Evolutionary conservation across 2,329 filamentous ascomycete species (phyloP).

Genomic region (Colletotrichum caudatum): DNA sequence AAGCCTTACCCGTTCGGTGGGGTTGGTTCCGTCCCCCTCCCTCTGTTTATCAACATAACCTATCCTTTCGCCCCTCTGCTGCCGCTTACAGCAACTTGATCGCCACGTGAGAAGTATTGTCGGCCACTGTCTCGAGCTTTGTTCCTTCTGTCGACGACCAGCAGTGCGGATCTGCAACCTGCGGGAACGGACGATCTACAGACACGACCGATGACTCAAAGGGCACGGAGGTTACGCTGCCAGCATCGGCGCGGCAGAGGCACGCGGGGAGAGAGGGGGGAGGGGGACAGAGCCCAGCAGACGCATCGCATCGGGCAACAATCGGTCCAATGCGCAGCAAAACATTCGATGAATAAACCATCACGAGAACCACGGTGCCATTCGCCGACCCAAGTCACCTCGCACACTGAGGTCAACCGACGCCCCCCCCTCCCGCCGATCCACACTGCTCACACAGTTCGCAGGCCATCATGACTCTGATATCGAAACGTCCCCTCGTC

Average conservation of each 20-base stretch:
- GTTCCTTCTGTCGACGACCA: background rate
- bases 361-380: background rate
- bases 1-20: slow-evolving; percentile 18
- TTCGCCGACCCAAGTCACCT: background rate
- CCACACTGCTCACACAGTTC: background rate
- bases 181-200: slow-evolving; percentile 12
- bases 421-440: no score
- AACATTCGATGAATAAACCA: slow-evolving; percentile 6
- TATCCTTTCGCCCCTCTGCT: background rate
- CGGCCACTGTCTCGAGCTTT: background rate
- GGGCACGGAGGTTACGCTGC: background rate
- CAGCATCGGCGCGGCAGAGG: background rate
- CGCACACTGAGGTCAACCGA: background rate
- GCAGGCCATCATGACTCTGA: background rate
- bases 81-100: slow-evolving; percentile 5
- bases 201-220: background rate
- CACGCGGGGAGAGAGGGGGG: background rate
- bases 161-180: background rate
- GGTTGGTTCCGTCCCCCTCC: no score
- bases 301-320: slow-evolving; percentile 3
- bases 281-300: background rate
- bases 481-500: background rate
- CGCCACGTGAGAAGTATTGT: background rate
- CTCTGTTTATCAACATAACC: background rate
- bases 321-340: slow-evolving; percentile 7